These are phyloP conservation scores for Aquilaria agallochum DNA, from an alignment of 441 rosid species.

Conservation along the genomic window DNA sequence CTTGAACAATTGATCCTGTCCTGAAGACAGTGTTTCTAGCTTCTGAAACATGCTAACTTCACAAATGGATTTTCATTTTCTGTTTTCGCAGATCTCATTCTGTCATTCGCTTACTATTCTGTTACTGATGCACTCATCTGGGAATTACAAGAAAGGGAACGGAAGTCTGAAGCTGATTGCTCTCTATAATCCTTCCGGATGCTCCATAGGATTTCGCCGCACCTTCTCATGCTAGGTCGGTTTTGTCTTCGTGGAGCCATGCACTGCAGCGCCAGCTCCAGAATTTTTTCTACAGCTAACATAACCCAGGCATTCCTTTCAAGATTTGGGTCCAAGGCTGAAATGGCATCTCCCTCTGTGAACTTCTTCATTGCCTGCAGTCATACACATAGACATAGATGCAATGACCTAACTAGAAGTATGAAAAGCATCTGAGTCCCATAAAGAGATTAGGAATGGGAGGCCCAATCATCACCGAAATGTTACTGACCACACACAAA, in stretches of 20 bases:
- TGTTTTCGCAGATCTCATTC: not conserved
- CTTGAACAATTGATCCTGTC: no score
- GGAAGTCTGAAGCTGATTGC: slow-evolving; percentile 26
- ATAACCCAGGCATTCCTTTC: slow-evolving; percentile 39
- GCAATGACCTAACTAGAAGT: not conserved
- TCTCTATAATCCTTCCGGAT: slow-evolving; percentile 85
- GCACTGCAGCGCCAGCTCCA: slow-evolving; percentile 76
- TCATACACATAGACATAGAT: slow-evolving; percentile 1
- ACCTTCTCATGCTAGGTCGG: slow-evolving; percentile 82
- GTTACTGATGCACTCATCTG: slow-evolving; percentile 22
- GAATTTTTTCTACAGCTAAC: slow-evolving; percentile 61
- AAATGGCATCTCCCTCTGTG: slow-evolving; percentile 52
- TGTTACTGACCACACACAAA: no score
- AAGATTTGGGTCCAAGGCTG: slow-evolving; percentile 66
- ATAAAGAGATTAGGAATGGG: no score
- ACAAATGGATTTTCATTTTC: not conserved
- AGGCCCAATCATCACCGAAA: no score
- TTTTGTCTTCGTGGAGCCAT: slow-evolving; percentile 64
- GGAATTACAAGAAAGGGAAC: slow-evolving; percentile 32
- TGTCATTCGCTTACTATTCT: slow-evolving; percentile 15
- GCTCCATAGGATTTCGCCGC: slow-evolving; percentile 84
- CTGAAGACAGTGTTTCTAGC: no score
- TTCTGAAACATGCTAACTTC: not conserved
- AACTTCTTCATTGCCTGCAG: slow-evolving; percentile 81
- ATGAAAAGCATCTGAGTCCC: no score